Base-by-base conservation (phyloP, 2,329 filamentous ascomycete species). In the Fusarium sp. region DNA sequence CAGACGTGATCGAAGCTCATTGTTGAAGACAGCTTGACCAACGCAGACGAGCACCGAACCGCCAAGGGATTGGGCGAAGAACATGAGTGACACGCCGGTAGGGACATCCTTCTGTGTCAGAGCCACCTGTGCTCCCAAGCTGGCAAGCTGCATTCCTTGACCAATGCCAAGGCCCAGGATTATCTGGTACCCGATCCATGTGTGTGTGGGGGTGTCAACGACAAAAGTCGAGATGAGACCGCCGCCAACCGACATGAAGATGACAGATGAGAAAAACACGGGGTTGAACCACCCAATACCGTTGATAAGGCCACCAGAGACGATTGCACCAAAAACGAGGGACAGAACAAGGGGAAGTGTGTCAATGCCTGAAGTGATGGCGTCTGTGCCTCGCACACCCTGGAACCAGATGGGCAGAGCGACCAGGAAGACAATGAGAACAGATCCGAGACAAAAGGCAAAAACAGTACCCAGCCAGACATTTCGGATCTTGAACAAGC, bases 321-420 rank as follows among this genome's bases (percentile, higher is more conserved):
- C 47, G 6, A 75, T 58, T 3, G 58, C 57, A 0, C 58, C 64
- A 27, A 72, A 43, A 16, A 76, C 60, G 13, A 70, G 72, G 8
- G 71, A 48, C 9, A 75, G 46, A 28, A 74, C 66, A 15, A 74
- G 58, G 8, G 75, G 73, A 6, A 77, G 53, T 2, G 66, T 68
- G 36, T 68, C 57, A 37, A 78, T 70, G 16, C 76, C 75, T 1
- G 73, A 73, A 7, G 71, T 44, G 2, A 74, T 55, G 18, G 76
- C 73, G 1, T 69, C 62, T 15, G 59, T 46, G 31, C 68, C 81
- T 62, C 81, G 75, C 59, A 84, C 80, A n/a, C 82, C 81, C 64
- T 86, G 84, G 75, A 85, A 86, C 81, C 83, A 87, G 56, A 86
- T 80, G 12, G 85, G 84, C 10, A 87, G 75, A 72, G 81, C 86